Evolutionary conservation across 805 yeast species (phyloP).

Genomic region (Lipomyces mesembrius): DNA sequence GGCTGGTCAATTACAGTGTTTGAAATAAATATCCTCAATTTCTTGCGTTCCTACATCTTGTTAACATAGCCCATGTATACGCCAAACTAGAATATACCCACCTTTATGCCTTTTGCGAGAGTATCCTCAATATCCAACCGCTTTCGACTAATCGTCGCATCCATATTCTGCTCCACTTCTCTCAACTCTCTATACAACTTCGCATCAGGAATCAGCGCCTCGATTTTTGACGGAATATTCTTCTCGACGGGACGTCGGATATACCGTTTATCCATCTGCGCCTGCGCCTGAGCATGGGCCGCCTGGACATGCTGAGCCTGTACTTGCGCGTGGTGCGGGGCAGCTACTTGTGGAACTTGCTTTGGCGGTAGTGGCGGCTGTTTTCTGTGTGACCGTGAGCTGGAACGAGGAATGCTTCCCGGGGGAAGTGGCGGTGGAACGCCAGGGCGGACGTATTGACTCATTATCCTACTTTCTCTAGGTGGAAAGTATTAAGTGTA

Average conservation of each 20-base stretch:
- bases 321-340: conserved; percentile 42
- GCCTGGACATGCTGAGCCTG: conserved; percentile 34
- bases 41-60: conserved; percentile 49
- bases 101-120: conserved; percentile 47
- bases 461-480: background rate
- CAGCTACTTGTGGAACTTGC: conserved; percentile 15
- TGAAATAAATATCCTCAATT: conserved; percentile 78
- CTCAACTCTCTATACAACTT: conserved; percentile 68
- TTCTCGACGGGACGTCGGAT: conserved; percentile 57
- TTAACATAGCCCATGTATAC: conserved; percentile 35
- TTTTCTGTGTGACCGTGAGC: conserved; percentile 13
- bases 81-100: conserved; percentile 39
- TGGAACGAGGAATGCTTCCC: background rate
- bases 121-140: conserved; percentile 82
- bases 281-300: conserved; percentile 24
- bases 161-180: conserved; percentile 82
- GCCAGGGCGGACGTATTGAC: conserved; percentile 3
- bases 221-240: conserved; percentile 54
- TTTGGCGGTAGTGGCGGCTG: conserved; percentile 14
- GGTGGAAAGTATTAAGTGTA: background rate
- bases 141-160: conserved; percentile 80
- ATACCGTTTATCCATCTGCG: conserved; percentile 36
- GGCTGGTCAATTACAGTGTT: conserved; percentile 85
- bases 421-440: conserved; percentile 5
- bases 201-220: conserved; percentile 66